Conservation (phyloP, 2,329 filamentous ascomycete species). For the Sclerotinia minor region DNA sequence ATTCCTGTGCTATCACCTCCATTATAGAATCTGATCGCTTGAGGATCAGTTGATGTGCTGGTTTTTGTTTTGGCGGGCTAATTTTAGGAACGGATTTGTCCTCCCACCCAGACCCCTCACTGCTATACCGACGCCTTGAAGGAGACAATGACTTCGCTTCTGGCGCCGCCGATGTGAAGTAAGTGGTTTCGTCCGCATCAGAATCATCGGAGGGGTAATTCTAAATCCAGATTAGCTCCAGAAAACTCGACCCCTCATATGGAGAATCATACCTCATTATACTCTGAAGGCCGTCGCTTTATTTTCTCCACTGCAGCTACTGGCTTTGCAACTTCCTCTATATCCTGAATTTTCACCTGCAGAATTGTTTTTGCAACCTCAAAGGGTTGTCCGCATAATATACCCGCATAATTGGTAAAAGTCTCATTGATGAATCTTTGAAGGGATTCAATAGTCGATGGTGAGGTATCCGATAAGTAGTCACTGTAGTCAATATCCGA, state of each 20-base stretch:
- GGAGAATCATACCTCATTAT: constrained; percentile 36
- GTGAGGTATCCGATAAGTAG: constrained; percentile 75
- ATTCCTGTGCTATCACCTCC: constrained; percentile 83
- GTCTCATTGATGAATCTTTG: constrained; percentile 80
- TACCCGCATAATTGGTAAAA: constrained; percentile 86
- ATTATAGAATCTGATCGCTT: constrained; percentile 77
- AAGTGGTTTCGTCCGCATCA: constrained; percentile 76
- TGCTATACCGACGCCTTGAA: constrained; percentile 31
- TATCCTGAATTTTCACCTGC: constrained; percentile 65
- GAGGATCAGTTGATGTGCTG: constrained; percentile 65
- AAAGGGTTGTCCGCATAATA: constrained; percentile 90
- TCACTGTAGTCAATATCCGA: constrained; percentile 90
- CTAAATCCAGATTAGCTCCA: constrained; percentile 27
- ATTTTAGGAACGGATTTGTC: constrained; percentile 31
- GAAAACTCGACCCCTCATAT: constrained; percentile 8
- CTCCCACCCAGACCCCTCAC: constrained; percentile 33
- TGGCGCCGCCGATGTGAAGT: constrained; percentile 69
- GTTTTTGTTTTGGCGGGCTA: constrained; percentile 41
- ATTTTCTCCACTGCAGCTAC: constrained; percentile 28
- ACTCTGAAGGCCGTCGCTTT: constrained; percentile 18
- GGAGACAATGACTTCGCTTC: constrained; percentile 46
- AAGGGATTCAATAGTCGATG: constrained; percentile 70
- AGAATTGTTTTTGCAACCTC: constrained; percentile 94
- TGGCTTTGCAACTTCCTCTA: constrained; percentile 31
- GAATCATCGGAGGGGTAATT: constrained; percentile 62